phyloP scores from a whole-genome alignment of 2,329 filamentous ascomycete species.

The Penicillium concentricum region DNA sequence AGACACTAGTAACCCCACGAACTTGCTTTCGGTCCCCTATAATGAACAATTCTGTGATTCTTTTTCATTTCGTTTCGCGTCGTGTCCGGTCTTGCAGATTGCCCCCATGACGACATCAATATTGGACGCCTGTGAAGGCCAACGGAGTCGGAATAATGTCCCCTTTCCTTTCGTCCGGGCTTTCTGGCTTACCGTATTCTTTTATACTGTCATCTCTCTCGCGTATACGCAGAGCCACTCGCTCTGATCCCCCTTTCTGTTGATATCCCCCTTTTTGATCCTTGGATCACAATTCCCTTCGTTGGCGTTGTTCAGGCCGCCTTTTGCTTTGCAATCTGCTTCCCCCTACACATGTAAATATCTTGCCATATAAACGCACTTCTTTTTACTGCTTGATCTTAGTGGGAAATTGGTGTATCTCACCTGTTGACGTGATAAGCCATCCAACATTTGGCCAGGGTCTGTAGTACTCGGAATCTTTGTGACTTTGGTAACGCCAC shows the following conservation, averaged over 20 bases:
- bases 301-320: slow-evolving; percentile 3
- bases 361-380: neutral
- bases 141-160: slow-evolving; percentile 6
- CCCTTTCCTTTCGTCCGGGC: neutral
- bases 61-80: neutral
- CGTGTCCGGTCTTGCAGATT: neutral
- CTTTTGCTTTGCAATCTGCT: neutral
- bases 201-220: neutral
- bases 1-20: slow-evolving; percentile 2
- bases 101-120: neutral
- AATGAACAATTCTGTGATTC: slow-evolving; percentile 1
- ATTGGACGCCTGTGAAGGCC: neutral
- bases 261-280: slow-evolving; percentile 10
- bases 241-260: slow-evolving; percentile 1
- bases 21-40: slow-evolving; percentile 4
- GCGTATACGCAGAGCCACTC: neutral
- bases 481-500: neutral
- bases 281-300: neutral
- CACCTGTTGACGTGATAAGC: neutral
- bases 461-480: neutral
- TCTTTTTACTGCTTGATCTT: neutral
- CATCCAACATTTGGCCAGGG: neutral
- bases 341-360: slow-evolving; percentile 2
- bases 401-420: neutral
- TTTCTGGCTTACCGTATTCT: neutral